phyloP scores from a whole-genome alignment of 2,329 filamentous ascomycete species.

The Helminthosporium solani region DNA sequence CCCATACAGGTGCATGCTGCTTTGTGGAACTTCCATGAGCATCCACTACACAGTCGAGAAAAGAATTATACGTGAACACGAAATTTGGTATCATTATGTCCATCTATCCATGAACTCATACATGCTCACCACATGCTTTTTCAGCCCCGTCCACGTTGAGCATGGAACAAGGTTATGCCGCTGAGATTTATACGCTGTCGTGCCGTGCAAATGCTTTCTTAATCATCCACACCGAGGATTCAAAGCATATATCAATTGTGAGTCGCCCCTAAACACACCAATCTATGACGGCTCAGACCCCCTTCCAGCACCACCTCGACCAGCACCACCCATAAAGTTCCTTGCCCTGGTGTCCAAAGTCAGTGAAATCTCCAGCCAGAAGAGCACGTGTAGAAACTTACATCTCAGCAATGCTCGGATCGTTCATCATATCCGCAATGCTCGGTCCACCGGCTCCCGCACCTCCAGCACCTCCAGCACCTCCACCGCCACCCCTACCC shows the following conservation, averaged over 20 bases:
- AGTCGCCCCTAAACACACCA: too few species aligned
- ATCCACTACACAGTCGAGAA: background rate
- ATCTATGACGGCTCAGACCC: conserved; percentile 25
- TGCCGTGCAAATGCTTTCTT: too few species aligned
- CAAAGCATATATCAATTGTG: too few species aligned
- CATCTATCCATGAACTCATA: conserved; percentile 5
- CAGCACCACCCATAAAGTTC: conserved; percentile 63
- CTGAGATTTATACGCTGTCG: too few species aligned
- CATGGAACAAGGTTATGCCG: background rate
- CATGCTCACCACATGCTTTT: background rate
- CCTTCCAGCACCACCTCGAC: conserved; percentile 17
- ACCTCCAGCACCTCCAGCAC: conserved; percentile 55
- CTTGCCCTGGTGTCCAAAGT: conserved; percentile 53
- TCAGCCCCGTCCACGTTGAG: too few species aligned
- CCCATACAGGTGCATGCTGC: background rate
- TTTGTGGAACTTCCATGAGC: background rate
- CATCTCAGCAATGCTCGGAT: conserved; percentile 91
- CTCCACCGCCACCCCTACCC: conserved; percentile 45
- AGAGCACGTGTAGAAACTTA: conserved; percentile 54
- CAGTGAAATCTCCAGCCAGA: background rate
- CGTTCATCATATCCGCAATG: conserved; percentile 80
- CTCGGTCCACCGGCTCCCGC: conserved; percentile 85
- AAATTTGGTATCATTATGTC: conserved; percentile 12
- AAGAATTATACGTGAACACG: conserved; percentile 1
- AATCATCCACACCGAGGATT: too few species aligned